Percentiles rank a stretch among this genome's conserved stretches.
These are phyloP conservation scores for Cladophialophora immunda DNA, from an alignment of 2,329 filamentous ascomycete genomes.

Conservation along the genomic window DNA sequence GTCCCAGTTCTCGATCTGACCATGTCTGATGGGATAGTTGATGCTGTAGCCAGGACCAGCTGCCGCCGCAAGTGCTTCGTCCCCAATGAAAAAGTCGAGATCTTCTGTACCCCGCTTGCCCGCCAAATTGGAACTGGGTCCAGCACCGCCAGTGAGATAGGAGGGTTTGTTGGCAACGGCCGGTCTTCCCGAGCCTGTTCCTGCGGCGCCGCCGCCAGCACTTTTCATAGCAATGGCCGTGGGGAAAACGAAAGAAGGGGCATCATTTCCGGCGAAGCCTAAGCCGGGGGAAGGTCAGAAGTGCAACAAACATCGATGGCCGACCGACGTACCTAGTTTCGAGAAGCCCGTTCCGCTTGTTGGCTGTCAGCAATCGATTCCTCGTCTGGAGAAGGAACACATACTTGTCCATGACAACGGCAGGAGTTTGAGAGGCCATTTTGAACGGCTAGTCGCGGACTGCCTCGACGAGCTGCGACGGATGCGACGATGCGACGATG, in stretches of 20 bases:
- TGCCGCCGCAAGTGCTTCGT: constrained; percentile 87
- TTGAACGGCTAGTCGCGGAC: constrained; percentile 37
- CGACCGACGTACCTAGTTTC: constrained; percentile 80
- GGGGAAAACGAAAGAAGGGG: constrained; percentile 98
- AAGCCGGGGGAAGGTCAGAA: constrained; percentile 26
- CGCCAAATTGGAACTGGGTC: constrained; percentile 81
- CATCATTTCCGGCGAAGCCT: constrained; percentile 99
- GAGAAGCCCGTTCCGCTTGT: constrained; percentile 97
- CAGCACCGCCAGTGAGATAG: constrained; percentile 90
- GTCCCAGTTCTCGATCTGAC: constrained; percentile 99
- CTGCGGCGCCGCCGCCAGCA: constrained; percentile 70
- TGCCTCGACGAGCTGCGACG: constrained; percentile 10
- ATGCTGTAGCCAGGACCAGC: constrained; percentile 91
- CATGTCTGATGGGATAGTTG: constrained; percentile 97
- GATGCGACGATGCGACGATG: constrained; percentile 11
- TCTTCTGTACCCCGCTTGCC: constrained; percentile 96
- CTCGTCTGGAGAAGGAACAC: constrained; percentile 50
- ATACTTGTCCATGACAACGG: constrained; percentile 99
- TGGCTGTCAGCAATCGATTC: constrained; percentile 48
- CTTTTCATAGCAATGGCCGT: constrained; percentile 98
- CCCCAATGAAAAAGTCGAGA: constrained; percentile 97
- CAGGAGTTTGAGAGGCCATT: constrained; percentile 98
- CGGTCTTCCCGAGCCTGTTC: constrained; percentile 85
- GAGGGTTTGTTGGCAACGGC: constrained; percentile 94
- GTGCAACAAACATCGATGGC: constrained; percentile 22